Conservation (phyloP, 2,329 filamentous ascomycete species). For the Fusarium metavorans region DNA sequence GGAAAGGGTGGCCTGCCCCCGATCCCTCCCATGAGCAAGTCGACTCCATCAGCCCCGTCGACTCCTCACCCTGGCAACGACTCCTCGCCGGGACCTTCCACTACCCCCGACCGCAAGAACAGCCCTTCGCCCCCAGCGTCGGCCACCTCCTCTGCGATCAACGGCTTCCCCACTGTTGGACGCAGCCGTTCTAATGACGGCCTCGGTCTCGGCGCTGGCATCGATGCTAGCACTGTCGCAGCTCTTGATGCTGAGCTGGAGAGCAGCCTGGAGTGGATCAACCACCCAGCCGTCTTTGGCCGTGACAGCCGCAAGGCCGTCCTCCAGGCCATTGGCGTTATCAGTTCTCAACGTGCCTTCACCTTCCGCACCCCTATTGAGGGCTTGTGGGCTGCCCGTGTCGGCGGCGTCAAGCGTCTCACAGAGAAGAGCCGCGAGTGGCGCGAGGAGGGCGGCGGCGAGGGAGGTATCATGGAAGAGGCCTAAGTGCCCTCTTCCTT, state of each 20-base stretch:
- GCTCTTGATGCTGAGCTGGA: constrained; percentile 94
- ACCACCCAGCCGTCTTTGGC: constrained; percentile 93
- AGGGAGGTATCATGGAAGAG: constrained; percentile 72
- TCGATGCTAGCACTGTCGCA: constrained; percentile 83
- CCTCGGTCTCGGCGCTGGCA: constrained; percentile 75
- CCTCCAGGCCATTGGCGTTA: constrained; percentile 94
- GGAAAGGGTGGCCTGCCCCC: constrained; percentile 95
- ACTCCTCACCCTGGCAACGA: constrained; percentile 63
- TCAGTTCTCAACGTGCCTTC: constrained; percentile 92
- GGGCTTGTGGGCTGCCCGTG: constrained; percentile 86
- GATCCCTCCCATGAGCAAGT: constrained; percentile 72
- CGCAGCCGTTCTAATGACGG: constrained; percentile 68
- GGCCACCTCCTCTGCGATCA: constrained; percentile 55
- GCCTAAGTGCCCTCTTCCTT: constrained; percentile 52
- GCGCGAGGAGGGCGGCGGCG: constrained; percentile 87
- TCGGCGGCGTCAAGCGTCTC: constrained; percentile 83
- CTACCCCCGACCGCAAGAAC: constrained; percentile 66
- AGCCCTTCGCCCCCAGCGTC: constrained; percentile 67
- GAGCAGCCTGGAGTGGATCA: constrained; percentile 95
- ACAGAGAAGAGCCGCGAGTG: constrained; percentile 90
- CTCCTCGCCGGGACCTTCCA: constrained; percentile 55
- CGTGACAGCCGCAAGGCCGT: constrained; percentile 96
- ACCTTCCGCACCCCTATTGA: constrained; percentile 94
- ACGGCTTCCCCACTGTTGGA: constrained; percentile 59
- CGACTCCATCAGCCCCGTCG: constrained; percentile 53